Conservation (phyloP, 2,329 filamentous ascomycete genomes). For the Paraconiothyrium sp. region DNA sequence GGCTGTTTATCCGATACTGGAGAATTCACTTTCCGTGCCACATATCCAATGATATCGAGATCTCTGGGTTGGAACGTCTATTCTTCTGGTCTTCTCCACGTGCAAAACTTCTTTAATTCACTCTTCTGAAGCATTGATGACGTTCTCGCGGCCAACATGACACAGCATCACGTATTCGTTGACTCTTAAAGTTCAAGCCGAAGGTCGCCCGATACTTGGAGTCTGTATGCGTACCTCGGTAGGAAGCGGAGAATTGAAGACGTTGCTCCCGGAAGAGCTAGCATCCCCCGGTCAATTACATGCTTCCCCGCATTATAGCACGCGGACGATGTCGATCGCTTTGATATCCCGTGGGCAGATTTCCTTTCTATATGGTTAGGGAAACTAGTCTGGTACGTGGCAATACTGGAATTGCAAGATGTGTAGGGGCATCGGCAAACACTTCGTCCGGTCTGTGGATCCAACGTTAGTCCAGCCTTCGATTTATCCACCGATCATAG, state of each 20-base stretch:
- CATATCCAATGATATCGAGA: background rate
- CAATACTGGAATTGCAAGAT: background rate
- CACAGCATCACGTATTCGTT: background rate
- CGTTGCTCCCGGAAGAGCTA: background rate
- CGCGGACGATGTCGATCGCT: background rate
- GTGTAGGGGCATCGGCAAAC: background rate
- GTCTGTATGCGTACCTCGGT: background rate
- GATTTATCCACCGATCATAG: constrained; percentile 7
- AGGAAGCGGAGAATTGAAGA: background rate
- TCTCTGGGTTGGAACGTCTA: background rate
- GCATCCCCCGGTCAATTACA: background rate
- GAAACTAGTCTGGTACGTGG: background rate
- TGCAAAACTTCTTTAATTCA: no score
- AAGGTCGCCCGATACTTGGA: background rate
- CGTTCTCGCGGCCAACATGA: no score
- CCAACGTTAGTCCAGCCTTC: background rate
- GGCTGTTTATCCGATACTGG: background rate
- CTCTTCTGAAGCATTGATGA: no score
- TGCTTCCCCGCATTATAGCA: background rate
- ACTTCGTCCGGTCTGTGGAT: background rate
- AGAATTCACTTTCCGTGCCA: background rate
- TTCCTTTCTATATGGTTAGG: background rate
- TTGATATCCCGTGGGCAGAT: background rate
- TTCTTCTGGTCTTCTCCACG: no score
- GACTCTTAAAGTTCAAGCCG: background rate